phyloP scores from a whole-genome alignment of 2,329 filamentous ascomycete genomes.

The Pseudocercospora pini-densiflorae region DNA sequence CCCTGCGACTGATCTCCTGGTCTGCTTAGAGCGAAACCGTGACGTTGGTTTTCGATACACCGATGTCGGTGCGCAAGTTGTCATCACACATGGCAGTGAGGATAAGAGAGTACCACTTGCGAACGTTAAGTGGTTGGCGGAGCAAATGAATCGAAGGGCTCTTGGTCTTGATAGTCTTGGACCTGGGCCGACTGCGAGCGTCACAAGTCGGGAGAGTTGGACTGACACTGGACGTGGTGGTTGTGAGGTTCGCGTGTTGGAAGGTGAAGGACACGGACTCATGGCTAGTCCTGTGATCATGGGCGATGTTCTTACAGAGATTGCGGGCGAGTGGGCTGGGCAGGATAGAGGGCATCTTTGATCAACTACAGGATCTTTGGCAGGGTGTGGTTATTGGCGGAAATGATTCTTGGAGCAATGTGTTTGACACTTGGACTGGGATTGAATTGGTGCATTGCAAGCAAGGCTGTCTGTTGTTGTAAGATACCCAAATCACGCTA shows the following conservation, averaged over 20 bases:
- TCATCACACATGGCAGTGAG: constrained; percentile 91
- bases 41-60: constrained; percentile 96
- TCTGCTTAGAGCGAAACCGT: constrained; percentile 88
- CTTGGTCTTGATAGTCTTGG: constrained; percentile 18
- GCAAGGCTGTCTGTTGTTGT: constrained; percentile 1
- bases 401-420: neutral
- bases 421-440: neutral
- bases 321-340: constrained; percentile 78
- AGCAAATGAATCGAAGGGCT: constrained; percentile 69
- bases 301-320: constrained; percentile 92
- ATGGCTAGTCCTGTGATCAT: constrained; percentile 96
- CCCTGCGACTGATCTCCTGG: constrained; percentile 87
- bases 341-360: constrained; percentile 20
- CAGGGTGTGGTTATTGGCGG: neutral
- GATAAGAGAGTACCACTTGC: constrained; percentile 93
- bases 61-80: constrained; percentile 86
- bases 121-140: constrained; percentile 92
- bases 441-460: neutral
- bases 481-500: constrained; percentile 10
- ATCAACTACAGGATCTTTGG: constrained; percentile 5
- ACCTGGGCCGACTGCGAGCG: neutral
- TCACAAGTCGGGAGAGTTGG: constrained; percentile 19
- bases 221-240: constrained; percentile 49
- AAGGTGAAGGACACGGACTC: constrained; percentile 90
- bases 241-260: constrained; percentile 87